phyloP scores from a whole-genome alignment of 139 green algal species.

The Tetradesmus lagerheimii region DNA sequence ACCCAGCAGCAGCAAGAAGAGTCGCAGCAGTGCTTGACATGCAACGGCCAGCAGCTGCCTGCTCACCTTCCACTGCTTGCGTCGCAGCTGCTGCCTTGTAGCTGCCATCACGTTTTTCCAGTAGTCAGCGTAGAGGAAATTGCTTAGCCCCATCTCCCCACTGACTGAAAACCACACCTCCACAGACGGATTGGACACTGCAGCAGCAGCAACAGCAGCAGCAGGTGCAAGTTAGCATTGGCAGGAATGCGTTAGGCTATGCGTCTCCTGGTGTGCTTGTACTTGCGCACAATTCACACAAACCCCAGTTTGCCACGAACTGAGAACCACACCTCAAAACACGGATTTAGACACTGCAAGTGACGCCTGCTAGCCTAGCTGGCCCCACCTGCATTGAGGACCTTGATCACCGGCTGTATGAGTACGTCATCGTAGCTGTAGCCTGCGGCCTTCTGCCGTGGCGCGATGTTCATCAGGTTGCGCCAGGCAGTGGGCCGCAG shows the following conservation, averaged over 20 bases:
- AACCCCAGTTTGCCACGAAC: no score
- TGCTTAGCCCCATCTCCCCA: slow-evolving; percentile 44
- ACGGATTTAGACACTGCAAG: no score
- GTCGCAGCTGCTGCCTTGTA: slow-evolving; percentile 1
- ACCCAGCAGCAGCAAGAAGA: neutral
- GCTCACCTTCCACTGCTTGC: slow-evolving; percentile 21
- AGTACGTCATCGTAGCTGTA: slow-evolving; percentile 40
- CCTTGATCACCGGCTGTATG: slow-evolving; percentile 27
- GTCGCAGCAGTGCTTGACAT: neutral
- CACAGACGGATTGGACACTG: neutral
- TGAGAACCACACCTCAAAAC: no score
- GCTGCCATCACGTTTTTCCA: slow-evolving; percentile 11
- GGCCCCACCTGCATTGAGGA: slow-evolving; percentile 18
- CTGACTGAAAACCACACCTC: slow-evolving; percentile 34
- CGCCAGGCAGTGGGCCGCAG: slow-evolving; percentile 32
- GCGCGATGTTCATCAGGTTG: slow-evolving; percentile 36
- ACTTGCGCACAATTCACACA: no score
- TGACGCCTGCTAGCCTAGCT: no score
- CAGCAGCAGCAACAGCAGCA: neutral
- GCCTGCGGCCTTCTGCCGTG: slow-evolving; percentile 13
- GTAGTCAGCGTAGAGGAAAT: slow-evolving; percentile 26
- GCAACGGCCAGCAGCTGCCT: neutral
- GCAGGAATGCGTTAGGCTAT: neutral
- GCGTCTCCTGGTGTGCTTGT: no score
- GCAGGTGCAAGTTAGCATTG: neutral